phyloP scores from a whole-genome alignment of 805 yeast genomes.

The Blastobotrys muscicola region DNA sequence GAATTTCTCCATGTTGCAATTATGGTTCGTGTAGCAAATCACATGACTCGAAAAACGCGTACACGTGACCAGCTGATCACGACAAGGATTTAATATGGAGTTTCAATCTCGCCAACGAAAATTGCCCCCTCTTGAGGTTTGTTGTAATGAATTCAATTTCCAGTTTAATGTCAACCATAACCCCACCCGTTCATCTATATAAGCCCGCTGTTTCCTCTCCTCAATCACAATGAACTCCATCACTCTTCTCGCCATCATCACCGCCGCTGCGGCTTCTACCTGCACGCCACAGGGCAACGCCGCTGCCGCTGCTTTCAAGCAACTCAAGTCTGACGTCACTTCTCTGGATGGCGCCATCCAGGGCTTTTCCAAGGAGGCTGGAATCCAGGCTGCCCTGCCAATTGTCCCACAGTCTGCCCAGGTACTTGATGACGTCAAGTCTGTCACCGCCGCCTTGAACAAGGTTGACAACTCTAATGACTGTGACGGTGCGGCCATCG shows the following conservation, averaged over 20 bases:
- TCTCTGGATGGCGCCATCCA: background rate
- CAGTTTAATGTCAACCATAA: too few relatives aligned
- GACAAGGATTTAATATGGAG: too few relatives aligned
- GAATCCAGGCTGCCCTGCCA: conserved; percentile 1
- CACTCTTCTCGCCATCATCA: background rate
- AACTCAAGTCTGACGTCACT: background rate
- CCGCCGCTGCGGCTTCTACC: background rate
- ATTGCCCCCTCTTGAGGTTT: too few relatives aligned
- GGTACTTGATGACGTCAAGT: background rate
- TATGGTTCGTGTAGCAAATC: too few relatives aligned
- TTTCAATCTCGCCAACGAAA: too few relatives aligned
- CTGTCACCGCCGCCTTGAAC: background rate
- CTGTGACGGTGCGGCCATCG: background rate
- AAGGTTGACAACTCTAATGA: background rate
- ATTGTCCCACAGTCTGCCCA: background rate
- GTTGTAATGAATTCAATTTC: too few relatives aligned
- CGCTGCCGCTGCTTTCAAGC: background rate
- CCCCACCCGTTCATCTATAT: too few relatives aligned
- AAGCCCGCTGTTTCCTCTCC: too few relatives aligned
- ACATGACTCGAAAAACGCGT: too few relatives aligned
- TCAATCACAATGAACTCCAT: background rate
- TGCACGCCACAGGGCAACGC: background rate
- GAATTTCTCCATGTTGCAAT: conserved; percentile 68
- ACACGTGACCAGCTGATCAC: too few relatives aligned
- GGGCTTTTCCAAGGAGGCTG: background rate